Conservation (phyloP, 2,329 filamentous ascomycete genomes). For the Cryphonectria naterciae region DNA sequence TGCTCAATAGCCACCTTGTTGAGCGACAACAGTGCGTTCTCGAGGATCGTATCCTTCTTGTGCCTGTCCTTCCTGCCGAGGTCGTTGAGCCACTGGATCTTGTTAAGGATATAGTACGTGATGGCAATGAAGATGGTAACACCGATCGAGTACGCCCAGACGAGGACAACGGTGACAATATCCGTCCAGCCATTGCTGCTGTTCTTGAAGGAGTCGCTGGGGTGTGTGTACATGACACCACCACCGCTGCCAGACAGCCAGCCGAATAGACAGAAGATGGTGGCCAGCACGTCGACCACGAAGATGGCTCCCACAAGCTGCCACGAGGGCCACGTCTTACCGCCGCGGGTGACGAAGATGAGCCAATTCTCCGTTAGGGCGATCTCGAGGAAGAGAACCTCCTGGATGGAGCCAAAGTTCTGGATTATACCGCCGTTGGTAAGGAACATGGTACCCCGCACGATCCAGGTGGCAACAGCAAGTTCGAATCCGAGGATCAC, state of each 20-base stretch:
- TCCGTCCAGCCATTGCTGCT: constrained; percentile 47
- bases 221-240: constrained; percentile 25
- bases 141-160: constrained; percentile 70
- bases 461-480: constrained; percentile 72
- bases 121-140: constrained; percentile 69
- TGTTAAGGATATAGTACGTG: constrained; percentile 66
- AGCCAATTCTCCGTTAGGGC: constrained; percentile 78
- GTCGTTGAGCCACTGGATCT: constrained; percentile 61
- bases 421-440: constrained; percentile 73
- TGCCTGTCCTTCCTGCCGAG: constrained; percentile 66
- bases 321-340: constrained; percentile 74
- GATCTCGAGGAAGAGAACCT: constrained; percentile 75
- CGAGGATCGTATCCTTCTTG: constrained; percentile 64
- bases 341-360: constrained; percentile 76
- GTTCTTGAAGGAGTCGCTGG: constrained; percentile 38
- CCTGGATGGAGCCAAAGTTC: constrained; percentile 75
- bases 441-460: constrained; percentile 72
- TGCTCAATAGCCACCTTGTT: constrained; percentile 67
- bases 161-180: constrained; percentile 65
- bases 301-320: constrained; percentile 74
- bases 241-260: constrained; percentile 61
- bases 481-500: constrained; percentile 70
- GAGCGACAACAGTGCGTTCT: constrained; percentile 68
- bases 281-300: constrained; percentile 71
- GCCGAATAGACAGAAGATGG: constrained; percentile 75